Base-by-base conservation (phyloP, 2,329 filamentous ascomycete species). In the Monosporascus cannonballus region DNA sequence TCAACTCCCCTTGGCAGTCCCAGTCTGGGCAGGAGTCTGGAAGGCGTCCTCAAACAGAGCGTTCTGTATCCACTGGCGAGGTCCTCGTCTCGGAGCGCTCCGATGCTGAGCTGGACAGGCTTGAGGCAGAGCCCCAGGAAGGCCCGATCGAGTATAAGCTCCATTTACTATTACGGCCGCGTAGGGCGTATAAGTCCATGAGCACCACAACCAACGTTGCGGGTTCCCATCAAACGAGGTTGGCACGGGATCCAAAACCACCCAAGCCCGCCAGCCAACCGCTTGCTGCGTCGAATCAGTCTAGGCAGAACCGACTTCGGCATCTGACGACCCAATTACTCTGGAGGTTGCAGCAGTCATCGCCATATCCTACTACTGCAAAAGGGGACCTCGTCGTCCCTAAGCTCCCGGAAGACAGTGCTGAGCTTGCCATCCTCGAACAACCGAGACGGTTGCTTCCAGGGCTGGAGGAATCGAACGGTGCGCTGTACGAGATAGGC, bases 101-200 rank as follows among this genome's bases (percentile, higher is more conserved):
- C 20, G 68, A 68, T 50, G 65, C 73, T 6, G 74, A 72, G n/a
- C 61, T 77, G 7, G 71, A 85, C 45, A 90, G 86, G 64, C 74
- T 99, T 17, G 86, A 92, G 57, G 86, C 93, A 14, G 94, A 99
- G 69, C 93, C 93, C 6, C 92, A 97, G 66, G 87, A 95, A 57
- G 94, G 94, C 0, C 91, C 94, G 18, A 95, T 90, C 0, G 94
- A 99, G 71, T 99, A 99, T 73, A 99, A 99, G 70, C 74, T 99
- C 44, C 94, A 97, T 71, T 76, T 99, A 6, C 78, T 97, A 6
- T 74, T 96, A 49, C 84, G 91, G 37, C 85, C 88, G 17, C 81
- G 93, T 53, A 81, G 90, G 56, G 83, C 81, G 6, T 96, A 92
- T 68, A 79, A 77, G 37, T 81, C 78, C 34, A 86, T 86, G 67